These are phyloP conservation scores for Pythium vanterpoolii DNA, from an alignment of 352 stramenopile genomes.

Conservation along the genomic window DNA sequence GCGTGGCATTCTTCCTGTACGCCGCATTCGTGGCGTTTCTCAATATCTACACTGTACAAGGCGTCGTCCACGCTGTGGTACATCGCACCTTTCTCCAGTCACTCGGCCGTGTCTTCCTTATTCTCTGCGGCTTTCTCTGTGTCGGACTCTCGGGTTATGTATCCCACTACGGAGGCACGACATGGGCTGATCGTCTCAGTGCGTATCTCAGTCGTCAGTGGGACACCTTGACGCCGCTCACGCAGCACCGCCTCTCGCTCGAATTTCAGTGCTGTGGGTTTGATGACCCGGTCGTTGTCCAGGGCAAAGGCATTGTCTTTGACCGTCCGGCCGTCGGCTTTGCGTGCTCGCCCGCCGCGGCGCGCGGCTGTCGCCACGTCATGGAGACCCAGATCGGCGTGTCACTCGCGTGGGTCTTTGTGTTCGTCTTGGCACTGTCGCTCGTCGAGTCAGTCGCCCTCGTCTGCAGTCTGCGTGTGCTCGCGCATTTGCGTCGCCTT, in stretches of 20 bases:
- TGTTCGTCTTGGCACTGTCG: slow-evolving; percentile 9
- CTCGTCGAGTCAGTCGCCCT: slow-evolving; percentile 15
- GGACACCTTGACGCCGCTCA: slow-evolving; percentile 20
- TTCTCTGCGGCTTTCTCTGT: slow-evolving; percentile 21
- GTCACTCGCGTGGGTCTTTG: slow-evolving; percentile 19
- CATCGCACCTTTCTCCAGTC: slow-evolving; percentile 27
- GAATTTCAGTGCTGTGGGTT: slow-evolving; percentile 35
- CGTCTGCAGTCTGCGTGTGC: background rate
- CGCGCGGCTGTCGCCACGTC: slow-evolving; percentile 19
- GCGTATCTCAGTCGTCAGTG: slow-evolving; percentile 29
- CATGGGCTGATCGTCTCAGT: background rate
- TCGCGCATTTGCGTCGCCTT: slow-evolving; percentile 1
- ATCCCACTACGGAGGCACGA: slow-evolving; percentile 9
- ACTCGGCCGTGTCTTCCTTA: slow-evolving; percentile 2
- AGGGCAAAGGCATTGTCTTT: slow-evolving; percentile 20
- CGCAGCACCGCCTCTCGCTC: slow-evolving; percentile 26
- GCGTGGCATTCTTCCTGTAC: slow-evolving; percentile 28
- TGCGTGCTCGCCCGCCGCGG: slow-evolving; percentile 16
- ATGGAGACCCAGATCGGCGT: slow-evolving; percentile 18
- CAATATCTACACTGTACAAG: slow-evolving; percentile 24
- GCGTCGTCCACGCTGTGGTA: background rate
- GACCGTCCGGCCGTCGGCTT: slow-evolving; percentile 22
- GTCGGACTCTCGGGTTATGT: slow-evolving; percentile 18
- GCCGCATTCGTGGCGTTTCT: slow-evolving; percentile 6
- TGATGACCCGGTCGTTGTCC: slow-evolving; percentile 27